Conservation (phyloP, 1,284 basidiomycete species). For the Microstroma glucosiphilum region DNA sequence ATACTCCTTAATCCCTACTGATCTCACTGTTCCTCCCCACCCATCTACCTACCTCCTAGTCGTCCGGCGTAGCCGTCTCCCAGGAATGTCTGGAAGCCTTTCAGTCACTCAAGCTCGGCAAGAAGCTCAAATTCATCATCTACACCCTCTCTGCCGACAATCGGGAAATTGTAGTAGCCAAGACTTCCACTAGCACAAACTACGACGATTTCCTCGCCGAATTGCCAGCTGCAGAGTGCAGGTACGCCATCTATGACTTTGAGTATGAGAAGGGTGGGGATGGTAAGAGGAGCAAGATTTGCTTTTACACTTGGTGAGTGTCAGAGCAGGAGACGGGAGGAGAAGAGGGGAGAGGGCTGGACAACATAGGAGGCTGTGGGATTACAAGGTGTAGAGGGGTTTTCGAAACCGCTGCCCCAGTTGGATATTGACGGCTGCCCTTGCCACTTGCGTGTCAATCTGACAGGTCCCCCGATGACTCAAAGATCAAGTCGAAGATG, state of each 20-base stretch:
- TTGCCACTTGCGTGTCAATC: not conserved
- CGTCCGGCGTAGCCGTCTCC: conserved; percentile 70
- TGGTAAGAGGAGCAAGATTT: conserved; percentile 83
- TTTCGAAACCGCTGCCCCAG: too few species aligned
- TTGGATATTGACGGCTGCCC: not conserved
- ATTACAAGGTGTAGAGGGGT: too few species aligned
- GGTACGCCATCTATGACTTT: conserved; percentile 91
- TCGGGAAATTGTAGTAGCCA: conserved; percentile 57
- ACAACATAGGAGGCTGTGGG: too few species aligned
- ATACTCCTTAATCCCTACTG: not conserved
- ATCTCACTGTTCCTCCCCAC: not conserved
- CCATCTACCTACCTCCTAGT: conserved; percentile 52
- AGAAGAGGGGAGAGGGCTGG: not conserved
- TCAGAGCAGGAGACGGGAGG: not conserved
- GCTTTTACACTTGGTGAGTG: conserved; percentile 71
- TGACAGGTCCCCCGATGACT: conserved; percentile 75
- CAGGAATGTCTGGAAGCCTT: conserved; percentile 61
- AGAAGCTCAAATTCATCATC: conserved; percentile 81
- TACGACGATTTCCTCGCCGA: conserved; percentile 74
- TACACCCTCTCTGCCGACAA: conserved; percentile 64
- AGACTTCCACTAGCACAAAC: conserved; percentile 50
- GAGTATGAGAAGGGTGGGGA: conserved; percentile 71
- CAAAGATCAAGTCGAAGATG: conserved; percentile 92
- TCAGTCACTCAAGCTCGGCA: conserved; percentile 73
- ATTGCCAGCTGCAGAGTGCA: conserved; percentile 70